phyloP scores from a whole-genome alignment of 495 filamentous ascomycete genomes.

The Penicillium fimorum region DNA sequence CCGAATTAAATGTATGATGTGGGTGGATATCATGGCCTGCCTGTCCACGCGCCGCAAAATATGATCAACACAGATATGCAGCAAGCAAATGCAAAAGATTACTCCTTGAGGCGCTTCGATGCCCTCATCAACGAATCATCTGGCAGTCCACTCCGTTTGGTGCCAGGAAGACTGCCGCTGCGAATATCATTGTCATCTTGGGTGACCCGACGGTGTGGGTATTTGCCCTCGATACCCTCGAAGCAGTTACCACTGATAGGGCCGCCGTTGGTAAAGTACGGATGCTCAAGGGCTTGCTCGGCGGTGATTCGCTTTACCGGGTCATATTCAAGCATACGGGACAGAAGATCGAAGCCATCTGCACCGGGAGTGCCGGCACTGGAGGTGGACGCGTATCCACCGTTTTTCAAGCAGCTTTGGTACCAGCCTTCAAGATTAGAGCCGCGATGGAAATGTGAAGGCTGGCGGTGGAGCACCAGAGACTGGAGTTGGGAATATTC shows the following conservation, averaged over 20 bases:
- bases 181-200: constrained; percentile 94
- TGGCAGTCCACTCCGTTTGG: constrained; percentile 83
- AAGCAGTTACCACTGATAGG: constrained; percentile 80
- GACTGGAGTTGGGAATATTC: constrained; percentile 76
- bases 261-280: constrained; percentile 73
- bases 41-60: constrained; percentile 1
- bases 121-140: constrained; percentile 70
- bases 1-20: constrained; percentile 11
- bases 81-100: constrained; percentile 9
- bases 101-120: constrained; percentile 47
- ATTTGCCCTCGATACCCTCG: constrained; percentile 79
- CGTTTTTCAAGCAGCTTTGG: constrained; percentile 57
- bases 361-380: constrained; percentile 58
- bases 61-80: constrained; percentile 5
- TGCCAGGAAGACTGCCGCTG: constrained; percentile 82
- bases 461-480: constrained; percentile 50
- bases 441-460: constrained; percentile 40
- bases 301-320: constrained; percentile 86
- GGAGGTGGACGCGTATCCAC: constrained; percentile 52
- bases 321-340: constrained; percentile 85
- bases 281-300: constrained; percentile 77
- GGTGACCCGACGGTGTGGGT: constrained; percentile 85
- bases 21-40: constrained; percentile 1
- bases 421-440: constrained; percentile 67
- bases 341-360: constrained; percentile 78